phyloP scores from a whole-genome alignment of 257 asterid species.

The Linderniella brevidens region DNA sequence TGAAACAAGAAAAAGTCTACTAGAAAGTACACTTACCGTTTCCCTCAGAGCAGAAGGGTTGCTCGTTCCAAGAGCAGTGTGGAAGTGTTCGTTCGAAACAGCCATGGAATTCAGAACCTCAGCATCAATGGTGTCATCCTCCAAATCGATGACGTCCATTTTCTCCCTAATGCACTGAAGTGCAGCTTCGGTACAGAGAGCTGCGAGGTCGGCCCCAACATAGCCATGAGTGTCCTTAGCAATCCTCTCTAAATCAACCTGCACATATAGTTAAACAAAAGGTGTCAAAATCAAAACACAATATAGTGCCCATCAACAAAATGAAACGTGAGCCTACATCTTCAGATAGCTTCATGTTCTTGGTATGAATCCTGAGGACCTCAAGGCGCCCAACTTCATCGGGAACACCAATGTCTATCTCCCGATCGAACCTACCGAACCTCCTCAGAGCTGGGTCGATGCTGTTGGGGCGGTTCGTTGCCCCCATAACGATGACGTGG shows the following conservation, averaged over 20 bases:
- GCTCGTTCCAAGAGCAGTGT: constrained; percentile 83
- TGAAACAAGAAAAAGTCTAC: no score
- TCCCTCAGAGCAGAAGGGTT: constrained; percentile 91
- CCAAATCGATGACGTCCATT: constrained; percentile 89
- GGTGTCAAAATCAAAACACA: not conserved
- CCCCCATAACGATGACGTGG: constrained; percentile 80
- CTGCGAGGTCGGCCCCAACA: constrained; percentile 93
- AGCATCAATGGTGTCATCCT: constrained; percentile 79
- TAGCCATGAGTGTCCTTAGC: constrained; percentile 75
- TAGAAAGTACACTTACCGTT: constrained; percentile 36
- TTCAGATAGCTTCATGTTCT: constrained; percentile 90
- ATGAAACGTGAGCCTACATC: constrained; percentile 22
- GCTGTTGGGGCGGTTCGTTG: constrained; percentile 86
- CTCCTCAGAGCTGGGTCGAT: constrained; percentile 86
- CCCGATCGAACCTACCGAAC: constrained; percentile 90
- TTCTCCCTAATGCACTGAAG: constrained; percentile 94
- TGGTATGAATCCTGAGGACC: constrained; percentile 80
- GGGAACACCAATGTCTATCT: constrained; percentile 85
- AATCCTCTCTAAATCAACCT: constrained; percentile 86
- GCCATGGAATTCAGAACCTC: constrained; percentile 91
- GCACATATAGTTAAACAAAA: constrained; percentile 8
- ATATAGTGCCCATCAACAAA: not conserved
- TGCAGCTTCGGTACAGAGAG: constrained; percentile 91
- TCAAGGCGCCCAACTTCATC: constrained; percentile 97
- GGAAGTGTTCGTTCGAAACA: constrained; percentile 78